Evolutionary conservation across 495 filamentous ascomycete species (phyloP).

Genomic region (Tetracladium marchalianum): DNA sequence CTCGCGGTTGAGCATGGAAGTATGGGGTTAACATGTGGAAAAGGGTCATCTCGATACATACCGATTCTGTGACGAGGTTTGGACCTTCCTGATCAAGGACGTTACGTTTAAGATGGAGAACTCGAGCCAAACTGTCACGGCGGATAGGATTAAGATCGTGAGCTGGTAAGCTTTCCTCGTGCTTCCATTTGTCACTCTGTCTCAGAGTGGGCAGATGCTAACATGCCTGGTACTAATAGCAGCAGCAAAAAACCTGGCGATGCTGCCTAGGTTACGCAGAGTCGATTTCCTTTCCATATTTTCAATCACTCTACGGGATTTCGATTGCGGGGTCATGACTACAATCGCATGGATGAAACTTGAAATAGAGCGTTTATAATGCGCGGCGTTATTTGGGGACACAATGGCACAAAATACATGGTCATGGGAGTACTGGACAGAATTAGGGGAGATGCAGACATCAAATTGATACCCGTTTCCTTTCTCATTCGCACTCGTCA

Average conservation of each 20-base stretch:
- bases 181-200: too few species aligned
- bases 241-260: constrained; percentile 21
- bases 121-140: constrained; percentile 39
- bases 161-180: constrained; percentile 41
- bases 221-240: too few species aligned
- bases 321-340: neutral
- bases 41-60: constrained; percentile 98
- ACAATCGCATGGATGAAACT: neutral
- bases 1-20: neutral
- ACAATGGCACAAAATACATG: too few species aligned
- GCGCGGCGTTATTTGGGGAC: too few species aligned
- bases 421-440: too few species aligned
- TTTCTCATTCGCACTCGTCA: too few species aligned
- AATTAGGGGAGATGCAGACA: too few species aligned
- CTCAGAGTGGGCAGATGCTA: too few species aligned
- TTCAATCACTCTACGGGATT: neutral
- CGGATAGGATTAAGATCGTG: constrained; percentile 94
- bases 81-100: constrained; percentile 99
- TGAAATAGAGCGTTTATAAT: neutral
- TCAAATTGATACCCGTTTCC: too few species aligned
- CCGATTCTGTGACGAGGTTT: constrained; percentile 99
- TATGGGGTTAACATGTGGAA: constrained; percentile 1
- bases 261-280: constrained; percentile 5
- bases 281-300: neutral
- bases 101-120: constrained; percentile 96